Evolutionary conservation across 768 basidiomycete species (phyloP).

Genomic region (Pulveroboletus sp.): DNA sequence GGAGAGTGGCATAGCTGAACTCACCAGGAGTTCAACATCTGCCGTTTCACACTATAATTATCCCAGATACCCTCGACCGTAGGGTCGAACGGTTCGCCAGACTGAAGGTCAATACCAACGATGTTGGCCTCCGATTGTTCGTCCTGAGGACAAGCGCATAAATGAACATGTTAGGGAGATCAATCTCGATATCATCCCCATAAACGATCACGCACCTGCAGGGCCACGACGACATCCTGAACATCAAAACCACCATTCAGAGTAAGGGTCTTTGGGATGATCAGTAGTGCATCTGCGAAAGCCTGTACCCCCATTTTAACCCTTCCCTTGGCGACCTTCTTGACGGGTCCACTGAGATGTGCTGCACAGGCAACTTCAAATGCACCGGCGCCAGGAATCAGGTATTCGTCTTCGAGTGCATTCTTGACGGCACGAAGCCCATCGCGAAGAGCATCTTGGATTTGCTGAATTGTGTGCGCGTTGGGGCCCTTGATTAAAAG

Average conservation of each 20-base stretch:
- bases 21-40: conserved; percentile 96
- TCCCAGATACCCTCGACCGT: conserved; percentile 97
- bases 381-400: conserved; percentile 96
- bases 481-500: conserved; percentile 98
- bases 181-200: conserved; percentile 6
- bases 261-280: conserved; percentile 95
- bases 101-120: conserved; percentile 87
- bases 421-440: conserved; percentile 97
- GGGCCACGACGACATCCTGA: conserved; percentile 86
- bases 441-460: conserved; percentile 96
- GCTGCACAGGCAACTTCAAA: conserved; percentile 92
- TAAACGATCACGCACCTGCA: conserved; percentile 58
- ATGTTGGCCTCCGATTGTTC: conserved; percentile 91
- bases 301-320: conserved; percentile 97
- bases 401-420: conserved; percentile 80
- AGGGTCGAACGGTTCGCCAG: conserved; percentile 95
- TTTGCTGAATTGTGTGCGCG: conserved; percentile 91
- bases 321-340: conserved; percentile 86
- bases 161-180: conserved; percentile 4
- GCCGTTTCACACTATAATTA: conserved; percentile 97
- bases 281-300: conserved; percentile 88
- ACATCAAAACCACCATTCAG: conserved; percentile 97
- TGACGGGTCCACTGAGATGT: conserved; percentile 73
- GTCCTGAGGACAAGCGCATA: conserved; percentile 47
- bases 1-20: conserved; percentile 24